Base-by-base conservation (phyloP, 2,329 filamentous ascomycete species). In the Capronia coronata region DNA sequence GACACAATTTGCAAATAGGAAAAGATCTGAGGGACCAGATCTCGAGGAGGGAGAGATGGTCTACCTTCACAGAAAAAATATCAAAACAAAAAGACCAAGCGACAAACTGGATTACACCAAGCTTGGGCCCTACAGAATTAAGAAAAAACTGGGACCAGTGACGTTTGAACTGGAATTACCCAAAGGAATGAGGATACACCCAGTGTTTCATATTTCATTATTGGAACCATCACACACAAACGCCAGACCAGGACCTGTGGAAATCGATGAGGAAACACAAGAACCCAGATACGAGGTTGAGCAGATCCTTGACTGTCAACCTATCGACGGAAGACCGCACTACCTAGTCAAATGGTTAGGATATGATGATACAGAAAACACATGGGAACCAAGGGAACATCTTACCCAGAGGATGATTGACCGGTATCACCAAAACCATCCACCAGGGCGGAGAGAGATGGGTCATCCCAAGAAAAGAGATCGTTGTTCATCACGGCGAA, bases 271-370 rank as follows among this genome's bases (percentile, higher is more conserved):
- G 23, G 23, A 27, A 46, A 42, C 10, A 38, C 16, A 40, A 16
- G 4, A 35, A 41, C n/a, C 14, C 39, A 10, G 16, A 32, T 45
- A 13, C n/a, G 8, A 43, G 8, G 18, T 27, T 10, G 23, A 27
- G 23, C 23, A 10, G 10, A 27, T 27, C 10, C 5, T 27, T 10
- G 23, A 27, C 23, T 27, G 10, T 10, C 23, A 27, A 27, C 23
- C 23, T 27, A 27, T 27, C 23, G 23, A 43, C n/a, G 22, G 27
- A n/a, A 43, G 38, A 32, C n/a, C 27, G 25, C 18, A 43, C 21
- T 52, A 52, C 38, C 44, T 52, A 43, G 38, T 52, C 30, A 48
- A 52, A 14, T 52, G 38, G 38, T 48, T 48, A 52, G 49, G 44
- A 25, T 52, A 52, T 38, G 21, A 42, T 10, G 2, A 30, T 2